Evolutionary conservation across 2,329 filamentous ascomycete species (phyloP).

Genomic region (Neoascochyta sp.): DNA sequence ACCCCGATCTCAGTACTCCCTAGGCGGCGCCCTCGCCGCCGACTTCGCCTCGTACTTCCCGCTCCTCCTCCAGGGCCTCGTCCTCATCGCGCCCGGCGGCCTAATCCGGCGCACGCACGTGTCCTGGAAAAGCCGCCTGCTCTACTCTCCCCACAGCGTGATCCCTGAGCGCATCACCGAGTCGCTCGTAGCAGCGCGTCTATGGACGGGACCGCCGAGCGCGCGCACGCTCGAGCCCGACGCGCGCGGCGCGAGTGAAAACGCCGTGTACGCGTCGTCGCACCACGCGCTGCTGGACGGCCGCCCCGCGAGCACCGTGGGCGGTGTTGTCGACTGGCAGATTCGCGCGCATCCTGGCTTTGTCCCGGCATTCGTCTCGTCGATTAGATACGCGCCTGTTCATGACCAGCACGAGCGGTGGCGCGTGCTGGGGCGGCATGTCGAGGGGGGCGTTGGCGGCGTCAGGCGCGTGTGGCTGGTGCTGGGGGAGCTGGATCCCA

Average conservation of each 20-base stretch:
- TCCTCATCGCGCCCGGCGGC: slow-evolving; percentile 76
- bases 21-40: slow-evolving; percentile 71
- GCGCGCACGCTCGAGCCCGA: slow-evolving; percentile 26
- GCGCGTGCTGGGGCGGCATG: slow-evolving; percentile 50
- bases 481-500: slow-evolving; percentile 62
- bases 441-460: slow-evolving; percentile 36
- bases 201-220: slow-evolving; percentile 26
- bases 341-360: slow-evolving; percentile 64
- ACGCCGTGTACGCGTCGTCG: slow-evolving; percentile 20
- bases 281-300: slow-evolving; percentile 46
- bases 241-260: slow-evolving; percentile 14
- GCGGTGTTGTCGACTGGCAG: slow-evolving; percentile 67
- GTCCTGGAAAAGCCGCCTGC: slow-evolving; percentile 56
- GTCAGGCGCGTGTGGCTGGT: slow-evolving; percentile 58
- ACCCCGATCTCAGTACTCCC: no score
- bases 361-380: slow-evolving; percentile 65
- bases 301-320: slow-evolving; percentile 55
- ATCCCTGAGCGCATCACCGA: slow-evolving; percentile 57
- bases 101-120: slow-evolving; percentile 65
- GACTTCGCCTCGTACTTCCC: slow-evolving; percentile 69
- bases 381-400: slow-evolving; percentile 67
- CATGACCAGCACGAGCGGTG: slow-evolving; percentile 62
- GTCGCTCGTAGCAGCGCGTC: slow-evolving; percentile 38
- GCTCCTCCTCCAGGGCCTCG: slow-evolving; percentile 62
- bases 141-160: slow-evolving; percentile 59